Evolutionary conservation across 2,329 filamentous ascomycete species (phyloP).

Genomic region (Phialophora tarda): DNA sequence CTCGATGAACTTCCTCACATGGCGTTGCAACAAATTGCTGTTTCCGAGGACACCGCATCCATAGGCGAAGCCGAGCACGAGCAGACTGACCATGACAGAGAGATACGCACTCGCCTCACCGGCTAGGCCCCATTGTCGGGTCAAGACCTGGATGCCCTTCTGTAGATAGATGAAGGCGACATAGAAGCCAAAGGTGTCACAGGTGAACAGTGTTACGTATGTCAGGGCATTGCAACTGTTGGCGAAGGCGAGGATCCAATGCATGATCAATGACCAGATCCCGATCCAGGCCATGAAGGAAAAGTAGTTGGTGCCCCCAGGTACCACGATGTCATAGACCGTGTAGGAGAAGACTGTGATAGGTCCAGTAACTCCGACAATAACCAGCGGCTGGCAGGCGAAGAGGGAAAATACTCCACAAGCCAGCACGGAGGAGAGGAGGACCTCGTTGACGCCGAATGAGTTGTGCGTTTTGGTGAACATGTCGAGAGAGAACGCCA

Average conservation of each 20-base stretch:
- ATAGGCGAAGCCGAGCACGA: constrained; percentile 79
- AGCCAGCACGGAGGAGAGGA: constrained; percentile 83
- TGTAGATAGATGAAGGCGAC: constrained; percentile 91
- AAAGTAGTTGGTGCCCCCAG: constrained; percentile 79
- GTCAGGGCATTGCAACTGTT: constrained; percentile 88
- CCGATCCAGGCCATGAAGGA: constrained; percentile 93
- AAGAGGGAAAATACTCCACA: constrained; percentile 80
- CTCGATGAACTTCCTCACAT: constrained; percentile 80
- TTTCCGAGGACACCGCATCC: constrained; percentile 72
- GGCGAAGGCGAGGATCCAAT: constrained; percentile 80
- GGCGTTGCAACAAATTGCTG: constrained; percentile 74
- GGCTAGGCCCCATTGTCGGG: constrained; percentile 68
- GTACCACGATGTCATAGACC: constrained; percentile 84
- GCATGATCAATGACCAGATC: constrained; percentile 82
- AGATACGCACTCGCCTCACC: constrained; percentile 72
- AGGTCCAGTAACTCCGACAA: constrained; percentile 88
- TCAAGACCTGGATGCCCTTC: constrained; percentile 85
- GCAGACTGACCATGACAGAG: constrained; percentile 74
- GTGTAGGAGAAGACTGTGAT: constrained; percentile 96
- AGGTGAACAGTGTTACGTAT: constrained; percentile 89
- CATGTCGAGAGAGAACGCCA: constrained; percentile 93
- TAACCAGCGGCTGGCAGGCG: constrained; percentile 83
- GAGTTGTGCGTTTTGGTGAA: constrained; percentile 83
- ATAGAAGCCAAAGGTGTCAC: constrained; percentile 93
- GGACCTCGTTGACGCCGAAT: constrained; percentile 88